A percentile compares a stretch with the other conserved stretches of the same genome.
Evolutionary conservation across 331 rosid genomes (phyloP).

Genomic region (Erythrophleum ivorense): DNA sequence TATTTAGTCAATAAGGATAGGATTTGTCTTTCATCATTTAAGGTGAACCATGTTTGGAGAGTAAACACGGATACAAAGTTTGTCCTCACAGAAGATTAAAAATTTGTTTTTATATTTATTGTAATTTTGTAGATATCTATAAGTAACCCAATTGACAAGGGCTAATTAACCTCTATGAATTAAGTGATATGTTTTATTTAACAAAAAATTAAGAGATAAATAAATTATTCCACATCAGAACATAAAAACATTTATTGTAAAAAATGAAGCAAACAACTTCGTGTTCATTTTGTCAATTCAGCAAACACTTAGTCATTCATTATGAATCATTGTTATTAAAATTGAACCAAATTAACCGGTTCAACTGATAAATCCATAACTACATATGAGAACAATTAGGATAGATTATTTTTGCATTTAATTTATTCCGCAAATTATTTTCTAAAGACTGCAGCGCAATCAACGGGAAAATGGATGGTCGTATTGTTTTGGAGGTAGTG

Average conservation of each 20-base stretch:
- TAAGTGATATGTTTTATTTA: not conserved
- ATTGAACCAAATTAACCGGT: too few species aligned
- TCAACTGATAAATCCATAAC: too few species aligned
- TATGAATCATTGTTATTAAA: too few species aligned
- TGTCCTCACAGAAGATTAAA: slow-evolving; percentile 1
- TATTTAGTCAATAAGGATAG: not conserved
- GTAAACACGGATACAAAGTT: slow-evolving; percentile 5
- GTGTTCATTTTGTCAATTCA: too few species aligned
- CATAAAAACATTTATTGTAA: too few species aligned
- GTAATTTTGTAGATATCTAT: not conserved
- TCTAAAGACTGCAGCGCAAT: not conserved
- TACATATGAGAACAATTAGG: too few species aligned
- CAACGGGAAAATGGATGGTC: not conserved
- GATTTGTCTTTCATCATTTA: not conserved
- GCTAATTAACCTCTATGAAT: not conserved
- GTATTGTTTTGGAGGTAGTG: not conserved
- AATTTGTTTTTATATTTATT: not conserved
- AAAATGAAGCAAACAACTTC: too few species aligned
- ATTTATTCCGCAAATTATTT: too few species aligned
- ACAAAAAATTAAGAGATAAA: not conserved
- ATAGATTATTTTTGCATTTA: too few species aligned
- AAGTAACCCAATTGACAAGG: too few species aligned
- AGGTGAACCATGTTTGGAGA: slow-evolving; percentile 26
- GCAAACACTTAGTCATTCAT: too few species aligned
- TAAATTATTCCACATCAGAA: too few species aligned